Base-by-base conservation (phyloP, 2,329 filamentous ascomycete species). In the Teratosphaeria epicoccoides region DNA sequence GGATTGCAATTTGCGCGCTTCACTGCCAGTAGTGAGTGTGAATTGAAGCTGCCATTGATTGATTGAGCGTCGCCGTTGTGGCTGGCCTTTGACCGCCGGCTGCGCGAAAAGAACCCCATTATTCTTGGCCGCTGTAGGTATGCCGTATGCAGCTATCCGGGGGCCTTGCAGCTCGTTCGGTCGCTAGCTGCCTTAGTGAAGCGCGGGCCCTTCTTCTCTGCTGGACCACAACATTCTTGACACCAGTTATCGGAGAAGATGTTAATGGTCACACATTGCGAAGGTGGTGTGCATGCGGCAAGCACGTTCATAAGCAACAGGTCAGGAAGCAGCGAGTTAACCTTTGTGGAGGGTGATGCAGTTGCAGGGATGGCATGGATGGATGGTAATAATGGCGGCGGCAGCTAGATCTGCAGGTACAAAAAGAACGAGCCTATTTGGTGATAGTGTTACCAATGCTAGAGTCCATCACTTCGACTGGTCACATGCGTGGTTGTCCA, bases 41-140 rank as follows among this genome's bases (percentile, higher is more conserved):
- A 51, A 68, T 70, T 53, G 71, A 67, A 47, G 51, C 57, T 49
- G 55, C 54, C 50, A 57, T 58, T 49, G 33, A 40, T 14, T 55
- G 50, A 43, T 46, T 49, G 49, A 20, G 55, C 48, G 47, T 55
- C 25, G 40, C 49, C 33, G 45, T 55, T 44, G 43, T 37, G 24
- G 20, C 44, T 22, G 20, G 29, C 54, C 43, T 54, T 58, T 49
- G 44, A 47, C 49, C 50, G 51, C n/a, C n/a, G n/a, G n/a, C 76
- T 77, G 62, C 74, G 71, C 53, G 70, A 73, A 68, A 79, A 79
- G 55, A 78, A 66, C 61, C 76, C 74, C 76, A 79, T 78, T 53
- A 7, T n/a, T 29, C 12, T 28, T 28, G 9, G 14, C n/a, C 9
- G 33, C n/a, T 17, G 33, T 17, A 40, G 33, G 33, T 40, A 17